Conservation (phyloP, 2,329 filamentous ascomycete species). For the Sporothrix brunneoviolacea region DNA sequence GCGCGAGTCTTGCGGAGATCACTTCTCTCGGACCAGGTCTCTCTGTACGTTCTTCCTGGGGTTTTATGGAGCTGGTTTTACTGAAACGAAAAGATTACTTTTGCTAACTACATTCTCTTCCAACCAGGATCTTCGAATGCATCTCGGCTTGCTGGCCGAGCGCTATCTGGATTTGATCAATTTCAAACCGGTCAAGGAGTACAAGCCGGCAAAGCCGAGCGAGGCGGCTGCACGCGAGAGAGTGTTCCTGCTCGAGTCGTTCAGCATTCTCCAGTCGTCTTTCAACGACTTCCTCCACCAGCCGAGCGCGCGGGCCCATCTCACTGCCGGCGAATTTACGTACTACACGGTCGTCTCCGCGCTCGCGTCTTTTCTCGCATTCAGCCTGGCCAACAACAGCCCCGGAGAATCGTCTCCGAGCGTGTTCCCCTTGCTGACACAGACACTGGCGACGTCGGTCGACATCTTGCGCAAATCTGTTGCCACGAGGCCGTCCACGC, state of each 20-base stretch:
- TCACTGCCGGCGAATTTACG: conserved; percentile 36
- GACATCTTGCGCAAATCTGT: conserved; percentile 13
- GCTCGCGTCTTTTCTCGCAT: conserved; percentile 27
- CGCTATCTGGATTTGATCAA: conserved; percentile 44
- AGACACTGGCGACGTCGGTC: conserved; percentile 12
- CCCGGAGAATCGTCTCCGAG: not conserved
- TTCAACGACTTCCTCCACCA: conserved; percentile 33
- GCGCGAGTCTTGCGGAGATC: conserved; percentile 35
- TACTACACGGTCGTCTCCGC: conserved; percentile 39
- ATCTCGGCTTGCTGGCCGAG: conserved; percentile 43
- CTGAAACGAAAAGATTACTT: too few species aligned
- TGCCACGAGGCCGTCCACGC: too few species aligned
- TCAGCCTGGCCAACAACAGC: conserved; percentile 20
- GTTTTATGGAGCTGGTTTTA: too few species aligned
- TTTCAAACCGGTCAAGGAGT: conserved; percentile 43
- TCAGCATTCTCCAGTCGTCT: conserved; percentile 37
- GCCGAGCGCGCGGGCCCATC: conserved; percentile 19
- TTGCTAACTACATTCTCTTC: not conserved
- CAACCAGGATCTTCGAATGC: conserved; percentile 41
- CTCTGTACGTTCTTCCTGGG: conserved; percentile 37
- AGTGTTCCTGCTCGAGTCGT: conserved; percentile 36
- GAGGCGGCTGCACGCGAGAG: conserved; percentile 36
- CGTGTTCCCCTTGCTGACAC: not conserved
- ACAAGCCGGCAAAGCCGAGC: conserved; percentile 38
- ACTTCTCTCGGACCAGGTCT: conserved; percentile 45